Base-by-base conservation (phyloP, 768 basidiomycete species). In the Suillus alpinus region DNA sequence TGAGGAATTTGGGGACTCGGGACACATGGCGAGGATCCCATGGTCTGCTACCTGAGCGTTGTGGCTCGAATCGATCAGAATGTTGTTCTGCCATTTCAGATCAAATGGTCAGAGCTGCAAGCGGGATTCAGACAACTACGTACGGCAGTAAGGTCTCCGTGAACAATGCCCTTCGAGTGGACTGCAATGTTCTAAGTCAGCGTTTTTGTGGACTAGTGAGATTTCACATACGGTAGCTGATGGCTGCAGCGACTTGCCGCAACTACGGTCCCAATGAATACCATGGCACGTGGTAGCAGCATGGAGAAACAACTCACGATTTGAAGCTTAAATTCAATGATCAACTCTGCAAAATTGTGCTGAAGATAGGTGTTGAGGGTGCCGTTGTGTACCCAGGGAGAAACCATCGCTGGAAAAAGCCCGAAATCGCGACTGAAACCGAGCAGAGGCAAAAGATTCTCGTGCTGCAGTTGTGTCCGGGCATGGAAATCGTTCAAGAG, bases 371-470 rank as follows among this genome's bases (percentile, higher is more conserved):
- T 61, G 2, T 59, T 67, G 7, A 75, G 52, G 2, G 65, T 64
- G 26, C 75, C 75, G 14, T 68, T 68, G 46, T 72, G 71, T 14
- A 73, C n/a, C 74, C 75, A 76, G 2, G 71, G 74, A 44, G 68
- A 75, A 49, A 75, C 69, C 71, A 75, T 68, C 3, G 74, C 70
- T 6, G 65, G 65, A 32, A 72, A 65, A 34, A 57, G 62, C 13
- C 75, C 70, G 44, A 76, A 76, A 39, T 68, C 72, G 10, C 62
- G 61, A 9, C 61, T 68, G 41, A 70, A 61, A 1, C 73, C 75
- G 61, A 65, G 69, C 6, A 76, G 62, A 29, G 69, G 72, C 14
- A 74, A 37, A 10, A 76, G 60, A 50, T 68, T 65, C 2, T 66
- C 60, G 36, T 76, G 75, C 13, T 65, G 58, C 41, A 76, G 58